phyloP scores from a whole-genome alignment of 163 green algal species.

The Chlorella variabilis region DNA sequence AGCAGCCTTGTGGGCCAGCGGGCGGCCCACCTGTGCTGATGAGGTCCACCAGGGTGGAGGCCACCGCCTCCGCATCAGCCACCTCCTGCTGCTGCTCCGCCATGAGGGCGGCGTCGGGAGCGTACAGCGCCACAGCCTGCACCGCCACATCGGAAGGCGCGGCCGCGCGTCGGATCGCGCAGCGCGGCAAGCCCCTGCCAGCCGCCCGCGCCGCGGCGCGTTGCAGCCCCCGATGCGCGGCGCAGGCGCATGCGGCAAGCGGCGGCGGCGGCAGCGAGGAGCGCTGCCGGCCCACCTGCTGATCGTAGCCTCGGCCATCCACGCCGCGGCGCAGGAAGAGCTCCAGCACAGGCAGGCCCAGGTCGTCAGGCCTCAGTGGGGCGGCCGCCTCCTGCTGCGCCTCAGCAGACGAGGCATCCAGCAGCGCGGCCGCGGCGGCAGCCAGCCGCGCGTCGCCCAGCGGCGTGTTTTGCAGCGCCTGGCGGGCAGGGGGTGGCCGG shows the following conservation, averaged over 20 bases:
- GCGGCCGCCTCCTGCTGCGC: background rate
- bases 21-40: conserved; percentile 3
- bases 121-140: background rate
- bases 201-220: no score
- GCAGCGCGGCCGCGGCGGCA: background rate
- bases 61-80: background rate
- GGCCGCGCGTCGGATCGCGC: no score
- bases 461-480: background rate
- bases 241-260: no score
- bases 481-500: no score
- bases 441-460: background rate
- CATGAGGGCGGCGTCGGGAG: background rate
- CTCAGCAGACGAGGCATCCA: background rate
- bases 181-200: no score
- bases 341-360: conserved; percentile 42
- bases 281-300: no score
- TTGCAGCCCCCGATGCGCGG: no score
- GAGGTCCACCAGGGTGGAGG: conserved; percentile 1
- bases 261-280: no score
- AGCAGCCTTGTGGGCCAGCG: no score
- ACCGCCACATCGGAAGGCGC: background rate
- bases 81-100: background rate
- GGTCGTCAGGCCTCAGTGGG: background rate
- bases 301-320: conserved; percentile 1
- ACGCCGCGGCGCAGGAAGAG: conserved; percentile 30